Percentiles rank a stretch among this genome's conserved stretches.
Conservation (phyloP, 202 grass and related monocot species). For the Carex arenaria region DNA sequence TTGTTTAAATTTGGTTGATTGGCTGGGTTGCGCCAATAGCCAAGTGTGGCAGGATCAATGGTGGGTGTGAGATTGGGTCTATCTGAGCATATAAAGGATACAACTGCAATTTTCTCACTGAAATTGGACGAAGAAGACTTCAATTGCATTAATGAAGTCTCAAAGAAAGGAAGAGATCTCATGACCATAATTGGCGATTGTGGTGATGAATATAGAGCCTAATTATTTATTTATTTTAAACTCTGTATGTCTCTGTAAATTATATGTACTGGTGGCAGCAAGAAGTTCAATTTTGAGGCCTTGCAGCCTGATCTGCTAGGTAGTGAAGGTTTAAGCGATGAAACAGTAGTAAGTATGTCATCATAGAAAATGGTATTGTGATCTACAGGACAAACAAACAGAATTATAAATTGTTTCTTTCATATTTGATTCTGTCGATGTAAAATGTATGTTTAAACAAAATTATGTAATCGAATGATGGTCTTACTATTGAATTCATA, state of each 20-base stretch:
- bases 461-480: background rate
- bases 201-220: slow-evolving; percentile 76
- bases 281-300: background rate
- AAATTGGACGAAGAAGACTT: slow-evolving; percentile 82
- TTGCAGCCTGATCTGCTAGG: background rate
- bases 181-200: slow-evolving; percentile 78
- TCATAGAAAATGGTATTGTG: background rate
- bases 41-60: slow-evolving; percentile 43
- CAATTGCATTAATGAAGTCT: slow-evolving; percentile 59
- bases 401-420: background rate
- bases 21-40: slow-evolving; percentile 2
- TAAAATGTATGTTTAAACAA: background rate
- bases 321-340: background rate
- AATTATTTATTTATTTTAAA: background rate
- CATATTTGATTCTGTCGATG: no score
- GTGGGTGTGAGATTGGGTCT: slow-evolving; percentile 86
- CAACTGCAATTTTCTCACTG: slow-evolving; percentile 61
- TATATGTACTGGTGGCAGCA: background rate
- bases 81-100: slow-evolving; percentile 75
- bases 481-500: background rate
- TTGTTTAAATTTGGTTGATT: background rate
- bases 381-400: background rate
- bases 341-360: no score
- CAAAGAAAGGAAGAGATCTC: slow-evolving; percentile 58
- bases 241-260: background rate